A percentile compares a stretch with the other conserved stretches of the same genome.
These are phyloP conservation scores for Tillandsia leiboldiana DNA, from an alignment of 176 grass and related monocot species.

Conservation along the genomic window DNA sequence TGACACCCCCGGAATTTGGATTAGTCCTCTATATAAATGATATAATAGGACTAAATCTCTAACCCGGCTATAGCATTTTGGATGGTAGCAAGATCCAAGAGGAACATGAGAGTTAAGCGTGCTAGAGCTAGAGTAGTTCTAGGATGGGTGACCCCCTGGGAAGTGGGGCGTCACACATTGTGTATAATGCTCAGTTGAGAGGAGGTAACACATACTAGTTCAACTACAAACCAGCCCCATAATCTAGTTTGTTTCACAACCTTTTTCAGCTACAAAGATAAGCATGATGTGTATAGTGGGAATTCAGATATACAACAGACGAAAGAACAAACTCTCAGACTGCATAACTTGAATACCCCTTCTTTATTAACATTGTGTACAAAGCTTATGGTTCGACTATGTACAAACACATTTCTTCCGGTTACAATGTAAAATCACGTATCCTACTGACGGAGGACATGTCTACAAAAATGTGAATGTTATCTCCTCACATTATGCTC, in stretches of 20 bases:
- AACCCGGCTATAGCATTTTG: too few species aligned
- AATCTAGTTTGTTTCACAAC: neutral
- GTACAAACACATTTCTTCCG: neutral
- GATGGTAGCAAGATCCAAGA: too few species aligned
- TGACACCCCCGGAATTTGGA: too few species aligned
- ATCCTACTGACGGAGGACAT: neutral
- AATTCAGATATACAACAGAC: neutral
- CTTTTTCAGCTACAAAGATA: neutral
- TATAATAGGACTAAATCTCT: too few species aligned
- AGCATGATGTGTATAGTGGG: neutral
- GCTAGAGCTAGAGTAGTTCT: too few species aligned
- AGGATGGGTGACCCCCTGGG: too few species aligned
- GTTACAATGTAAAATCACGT: neutral
- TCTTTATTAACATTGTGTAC: neutral
- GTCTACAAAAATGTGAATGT: neutral
- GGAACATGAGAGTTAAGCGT: too few species aligned
- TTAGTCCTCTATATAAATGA: too few species aligned
- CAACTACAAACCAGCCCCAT: neutral
- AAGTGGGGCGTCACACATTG: too few species aligned
- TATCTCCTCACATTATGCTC: neutral
- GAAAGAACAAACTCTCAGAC: neutral
- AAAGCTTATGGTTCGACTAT: neutral
- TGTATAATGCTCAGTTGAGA: neutral
- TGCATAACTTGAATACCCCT: neutral
- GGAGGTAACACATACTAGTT: neutral